phyloP scores from a whole-genome alignment of 495 filamentous ascomycete species.

The Rostrohypoxylon terebratum region DNA sequence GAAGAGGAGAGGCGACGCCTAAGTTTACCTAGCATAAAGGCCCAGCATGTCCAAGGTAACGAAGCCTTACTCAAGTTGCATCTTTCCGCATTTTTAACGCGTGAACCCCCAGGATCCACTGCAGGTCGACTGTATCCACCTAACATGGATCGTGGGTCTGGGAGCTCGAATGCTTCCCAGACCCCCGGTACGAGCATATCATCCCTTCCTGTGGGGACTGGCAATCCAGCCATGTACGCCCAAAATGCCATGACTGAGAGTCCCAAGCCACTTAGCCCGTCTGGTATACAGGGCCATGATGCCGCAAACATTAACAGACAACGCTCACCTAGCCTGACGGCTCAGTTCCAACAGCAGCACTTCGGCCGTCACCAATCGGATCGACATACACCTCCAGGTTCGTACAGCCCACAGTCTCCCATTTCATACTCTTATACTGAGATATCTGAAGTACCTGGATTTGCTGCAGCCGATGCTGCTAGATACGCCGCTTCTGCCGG shows the following conservation, averaged over 20 bases:
- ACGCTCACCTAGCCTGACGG: conserved; percentile 76
- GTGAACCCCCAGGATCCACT: conserved; percentile 55
- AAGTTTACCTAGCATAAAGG: conserved; percentile 76
- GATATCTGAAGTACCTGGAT: conserved; percentile 51
- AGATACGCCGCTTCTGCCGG: conserved; percentile 59
- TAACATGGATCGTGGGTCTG: conserved; percentile 62
- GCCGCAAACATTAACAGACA: conserved; percentile 64
- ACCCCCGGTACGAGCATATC: conserved; percentile 62
- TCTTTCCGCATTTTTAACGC: conserved; percentile 37
- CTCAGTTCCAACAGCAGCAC: conserved; percentile 73
- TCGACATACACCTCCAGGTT: conserved; percentile 54
- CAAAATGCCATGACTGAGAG: conserved; percentile 83
- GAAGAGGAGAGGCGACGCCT: conserved; percentile 65
- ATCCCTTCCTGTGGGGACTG: conserved; percentile 60
- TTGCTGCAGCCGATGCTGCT: conserved; percentile 62
- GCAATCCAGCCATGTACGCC: conserved; percentile 71
- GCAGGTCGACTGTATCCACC: conserved; percentile 76
- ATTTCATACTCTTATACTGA: conserved; percentile 43
- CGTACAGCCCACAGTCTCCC: conserved; percentile 46
- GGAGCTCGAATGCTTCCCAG: conserved; percentile 68
- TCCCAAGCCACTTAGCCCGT: conserved; percentile 86
- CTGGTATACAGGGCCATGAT: conserved; percentile 69
- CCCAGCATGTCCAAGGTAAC: conserved; percentile 70
- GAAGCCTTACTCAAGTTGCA: conserved; percentile 51
- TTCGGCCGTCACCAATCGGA: conserved; percentile 67